Evolutionary conservation across 768 basidiomycete genomes (phyloP).

Genomic region (Rhodotorula sphaerocarpa): DNA sequence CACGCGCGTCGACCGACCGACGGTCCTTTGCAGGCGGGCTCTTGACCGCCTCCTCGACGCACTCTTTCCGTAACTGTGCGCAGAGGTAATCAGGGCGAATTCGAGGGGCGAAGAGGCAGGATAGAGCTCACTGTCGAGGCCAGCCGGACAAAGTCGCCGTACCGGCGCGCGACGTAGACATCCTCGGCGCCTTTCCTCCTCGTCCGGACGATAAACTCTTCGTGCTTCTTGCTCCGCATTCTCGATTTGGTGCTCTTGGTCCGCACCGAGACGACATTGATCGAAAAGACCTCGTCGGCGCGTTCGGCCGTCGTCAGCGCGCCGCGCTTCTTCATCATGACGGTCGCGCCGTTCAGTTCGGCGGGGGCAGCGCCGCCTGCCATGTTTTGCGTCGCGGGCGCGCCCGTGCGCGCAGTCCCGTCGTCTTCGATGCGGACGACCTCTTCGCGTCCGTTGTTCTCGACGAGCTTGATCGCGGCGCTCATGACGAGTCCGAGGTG

Average conservation of each 20-base stretch:
- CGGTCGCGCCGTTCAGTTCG: not conserved
- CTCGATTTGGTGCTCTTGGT: constrained; percentile 66
- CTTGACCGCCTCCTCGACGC: constrained; percentile 71
- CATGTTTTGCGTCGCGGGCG: constrained; percentile 50
- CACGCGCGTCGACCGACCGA: constrained; percentile 38
- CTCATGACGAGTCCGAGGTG: constrained; percentile 73
- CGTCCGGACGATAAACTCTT: constrained; percentile 95
- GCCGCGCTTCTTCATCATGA: constrained; percentile 18
- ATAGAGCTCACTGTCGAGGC: constrained; percentile 60
- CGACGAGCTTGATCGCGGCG: constrained; percentile 69
- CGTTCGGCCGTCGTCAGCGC: constrained; percentile 37
- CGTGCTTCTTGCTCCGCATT: constrained; percentile 76
- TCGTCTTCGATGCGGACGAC: constrained; percentile 78
- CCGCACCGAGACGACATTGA: constrained; percentile 84
- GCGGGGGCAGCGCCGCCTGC: not conserved
- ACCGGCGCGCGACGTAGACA: constrained; percentile 79
- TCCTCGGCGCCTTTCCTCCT: constrained; percentile 63
- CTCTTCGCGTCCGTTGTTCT: constrained; percentile 59
- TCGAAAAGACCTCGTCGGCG: constrained; percentile 61
- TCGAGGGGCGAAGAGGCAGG: constrained; percentile 15
- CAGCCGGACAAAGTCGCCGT: constrained; percentile 89
- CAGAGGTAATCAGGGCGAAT: not conserved
- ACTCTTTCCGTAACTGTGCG: constrained; percentile 68
- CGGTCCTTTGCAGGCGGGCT: constrained; percentile 83
- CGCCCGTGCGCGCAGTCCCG: constrained; percentile 72